A percentile compares a stretch with the other conserved stretches of the same genome.
Conservation (phyloP, 2,329 filamentous ascomycete species). For the Coniella lustricola region DNA sequence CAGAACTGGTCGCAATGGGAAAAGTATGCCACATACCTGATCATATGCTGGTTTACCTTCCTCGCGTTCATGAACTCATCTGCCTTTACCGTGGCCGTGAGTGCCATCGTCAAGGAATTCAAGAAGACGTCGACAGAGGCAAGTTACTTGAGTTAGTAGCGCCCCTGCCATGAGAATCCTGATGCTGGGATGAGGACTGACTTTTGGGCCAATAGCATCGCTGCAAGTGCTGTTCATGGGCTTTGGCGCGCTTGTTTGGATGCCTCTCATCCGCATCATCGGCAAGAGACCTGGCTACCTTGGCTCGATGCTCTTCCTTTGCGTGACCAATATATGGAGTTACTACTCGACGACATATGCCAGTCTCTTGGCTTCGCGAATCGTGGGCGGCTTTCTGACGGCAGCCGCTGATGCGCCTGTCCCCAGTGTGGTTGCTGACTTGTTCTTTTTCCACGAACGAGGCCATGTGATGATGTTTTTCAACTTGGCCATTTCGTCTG, state of each 20-base stretch:
- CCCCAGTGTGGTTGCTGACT: conserved; percentile 1
- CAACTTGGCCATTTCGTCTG: not conserved
- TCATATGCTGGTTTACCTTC: conserved; percentile 7
- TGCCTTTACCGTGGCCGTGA: conserved; percentile 3
- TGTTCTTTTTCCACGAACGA: conserved; percentile 6
- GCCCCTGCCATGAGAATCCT: not conserved
- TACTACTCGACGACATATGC: conserved; percentile 1
- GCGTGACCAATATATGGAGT: conserved; percentile 2
- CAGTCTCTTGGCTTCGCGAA: conserved; percentile 2
- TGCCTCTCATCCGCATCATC: conserved; percentile 3
- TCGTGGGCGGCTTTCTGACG: not conserved
- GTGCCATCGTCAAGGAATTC: not conserved
- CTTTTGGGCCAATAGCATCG: not conserved
- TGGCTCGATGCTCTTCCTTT: not conserved
- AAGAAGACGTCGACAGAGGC: not conserved
- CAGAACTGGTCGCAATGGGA: conserved; percentile 4
- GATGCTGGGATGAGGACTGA: not conserved
- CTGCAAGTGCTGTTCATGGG: conserved; percentile 1
- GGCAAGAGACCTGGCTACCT: conserved; percentile 4
- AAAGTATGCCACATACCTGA: conserved; percentile 2
- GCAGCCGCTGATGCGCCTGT: conserved; percentile 1
- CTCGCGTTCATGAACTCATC: conserved; percentile 2
- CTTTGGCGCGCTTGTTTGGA: conserved; percentile 1
- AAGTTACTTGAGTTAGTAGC: not conserved
- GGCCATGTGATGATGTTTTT: conserved; percentile 5